Evolutionary conservation across 257 asterid species (phyloP).

Genomic region (Pogostemon cablin): DNA sequence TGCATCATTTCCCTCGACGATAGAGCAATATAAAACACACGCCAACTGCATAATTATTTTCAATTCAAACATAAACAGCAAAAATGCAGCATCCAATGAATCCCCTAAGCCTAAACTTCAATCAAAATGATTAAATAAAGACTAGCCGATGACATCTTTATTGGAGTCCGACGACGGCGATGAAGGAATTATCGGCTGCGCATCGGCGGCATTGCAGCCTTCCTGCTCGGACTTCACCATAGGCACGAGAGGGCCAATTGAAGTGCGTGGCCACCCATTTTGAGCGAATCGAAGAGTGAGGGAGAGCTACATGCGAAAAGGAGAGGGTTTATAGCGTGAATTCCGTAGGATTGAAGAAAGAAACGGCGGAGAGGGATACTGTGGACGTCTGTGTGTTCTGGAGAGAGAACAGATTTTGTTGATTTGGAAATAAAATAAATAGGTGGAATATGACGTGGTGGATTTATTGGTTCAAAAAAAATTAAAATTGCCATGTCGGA

Average conservation of each 20-base stretch:
- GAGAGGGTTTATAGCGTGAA: background rate
- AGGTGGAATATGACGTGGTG: no score
- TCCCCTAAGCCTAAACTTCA: background rate
- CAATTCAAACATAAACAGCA: background rate
- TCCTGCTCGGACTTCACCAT: slow-evolving; percentile 49
- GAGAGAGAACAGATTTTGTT: slow-evolving; percentile 32
- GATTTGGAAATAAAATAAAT: no score
- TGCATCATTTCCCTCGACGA: background rate
- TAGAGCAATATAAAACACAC: background rate
- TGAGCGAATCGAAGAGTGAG: slow-evolving; percentile 4
- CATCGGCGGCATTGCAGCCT: slow-evolving; percentile 32
- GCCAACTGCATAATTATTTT: background rate
- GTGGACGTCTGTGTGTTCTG: slow-evolving; percentile 10
- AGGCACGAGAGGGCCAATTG: slow-evolving; percentile 60
- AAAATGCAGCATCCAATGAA: background rate
- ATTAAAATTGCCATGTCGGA: no score
- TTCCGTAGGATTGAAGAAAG: slow-evolving; percentile 30
- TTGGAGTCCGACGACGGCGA: slow-evolving; percentile 41
- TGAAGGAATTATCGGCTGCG: slow-evolving; percentile 27
- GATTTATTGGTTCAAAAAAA: no score
- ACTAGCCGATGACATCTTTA: slow-evolving; percentile 62
- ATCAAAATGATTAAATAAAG: slow-evolving; percentile 15
- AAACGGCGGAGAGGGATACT: slow-evolving; percentile 27
- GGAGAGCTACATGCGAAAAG: background rate
- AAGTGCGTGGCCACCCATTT: slow-evolving; percentile 47